Percentiles rank a stretch among this genome's conserved stretches.
These are phyloP conservation scores for Zymoseptoria brevis DNA, from an alignment of 2,329 filamentous ascomycete genomes.

Conservation along the genomic window DNA sequence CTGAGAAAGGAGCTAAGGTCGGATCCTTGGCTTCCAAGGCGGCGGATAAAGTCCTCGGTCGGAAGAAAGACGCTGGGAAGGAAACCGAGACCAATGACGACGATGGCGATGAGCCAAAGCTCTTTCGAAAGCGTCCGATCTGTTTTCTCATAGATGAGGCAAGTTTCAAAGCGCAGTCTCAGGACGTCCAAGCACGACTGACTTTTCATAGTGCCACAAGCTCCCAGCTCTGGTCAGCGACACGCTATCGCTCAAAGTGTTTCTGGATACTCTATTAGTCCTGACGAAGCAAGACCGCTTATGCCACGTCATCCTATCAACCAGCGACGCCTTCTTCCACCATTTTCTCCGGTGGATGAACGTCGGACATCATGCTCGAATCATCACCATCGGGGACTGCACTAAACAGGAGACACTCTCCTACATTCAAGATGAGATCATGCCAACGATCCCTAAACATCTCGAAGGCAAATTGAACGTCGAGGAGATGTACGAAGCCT, in stretches of 20 bases:
- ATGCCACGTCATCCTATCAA: slow-evolving; percentile 14
- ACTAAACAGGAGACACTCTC: slow-evolving; percentile 10
- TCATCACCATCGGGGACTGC: slow-evolving; percentile 14
- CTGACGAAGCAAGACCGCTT: slow-evolving; percentile 15
- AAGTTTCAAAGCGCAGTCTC: neutral
- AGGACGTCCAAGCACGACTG: neutral
- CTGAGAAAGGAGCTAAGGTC: neutral
- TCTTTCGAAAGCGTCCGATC: slow-evolving; percentile 12
- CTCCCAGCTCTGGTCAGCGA: slow-evolving; percentile 13
- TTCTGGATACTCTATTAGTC: slow-evolving; percentile 15
- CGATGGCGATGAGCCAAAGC: neutral
- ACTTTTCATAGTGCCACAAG: slow-evolving; percentile 8
- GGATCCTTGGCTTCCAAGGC: neutral
- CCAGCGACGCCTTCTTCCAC: slow-evolving; percentile 16
- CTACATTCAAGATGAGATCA: slow-evolving; percentile 10
- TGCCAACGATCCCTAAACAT: slow-evolving; percentile 5
- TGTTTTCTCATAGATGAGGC: slow-evolving; percentile 11
- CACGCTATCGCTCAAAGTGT: slow-evolving; percentile 12
- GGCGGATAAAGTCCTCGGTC: neutral
- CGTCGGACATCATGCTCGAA: slow-evolving; percentile 14
- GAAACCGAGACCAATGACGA: neutral
- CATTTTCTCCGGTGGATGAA: slow-evolving; percentile 17
- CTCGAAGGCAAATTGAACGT: slow-evolving; percentile 9
- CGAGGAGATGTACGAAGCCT: slow-evolving; percentile 13
- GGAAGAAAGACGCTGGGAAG: neutral